These are phyloP conservation scores for Plasmodium relictum DNA, from an alignment of 169 alveolate species.

Conservation along the genomic window DNA sequence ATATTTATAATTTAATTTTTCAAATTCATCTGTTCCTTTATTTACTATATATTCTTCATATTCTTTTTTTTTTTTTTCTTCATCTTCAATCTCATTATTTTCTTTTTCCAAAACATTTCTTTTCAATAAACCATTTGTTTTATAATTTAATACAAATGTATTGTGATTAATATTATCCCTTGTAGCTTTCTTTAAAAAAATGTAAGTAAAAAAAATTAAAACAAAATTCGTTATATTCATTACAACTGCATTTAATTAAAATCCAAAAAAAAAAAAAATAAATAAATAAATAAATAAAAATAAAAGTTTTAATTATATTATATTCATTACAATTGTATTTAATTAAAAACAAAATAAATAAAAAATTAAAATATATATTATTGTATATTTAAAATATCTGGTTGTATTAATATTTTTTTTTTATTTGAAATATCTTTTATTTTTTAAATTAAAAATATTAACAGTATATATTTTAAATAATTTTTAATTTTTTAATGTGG, in stretches of 20 bases:
- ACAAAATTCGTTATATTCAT: conserved; percentile 55
- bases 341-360: no score
- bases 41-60: conserved; percentile 25
- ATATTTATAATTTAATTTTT: conserved; percentile 52
- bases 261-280: conserved; percentile 11
- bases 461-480: no score
- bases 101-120: conserved; percentile 24
- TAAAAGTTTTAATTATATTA: not conserved
- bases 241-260: conserved; percentile 69
- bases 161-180: conserved; percentile 10
- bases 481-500: no score
- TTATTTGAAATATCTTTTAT: no score
- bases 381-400: no score
- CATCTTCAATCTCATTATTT: conserved; percentile 9
- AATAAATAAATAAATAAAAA: conserved; percentile 2
- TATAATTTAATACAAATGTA: not conserved
- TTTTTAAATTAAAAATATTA: no score
- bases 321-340: no score
- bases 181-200: conserved; percentile 18
- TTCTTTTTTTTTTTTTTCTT: conserved; percentile 31
- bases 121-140: conserved; percentile 12
- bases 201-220: conserved; percentile 24
- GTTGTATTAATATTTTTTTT: no score
- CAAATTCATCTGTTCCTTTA: conserved; percentile 62
- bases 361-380: no score